Conservation (phyloP, 1,284 basidiomycete genomes). For the Ceratobasidium papillatum region DNA sequence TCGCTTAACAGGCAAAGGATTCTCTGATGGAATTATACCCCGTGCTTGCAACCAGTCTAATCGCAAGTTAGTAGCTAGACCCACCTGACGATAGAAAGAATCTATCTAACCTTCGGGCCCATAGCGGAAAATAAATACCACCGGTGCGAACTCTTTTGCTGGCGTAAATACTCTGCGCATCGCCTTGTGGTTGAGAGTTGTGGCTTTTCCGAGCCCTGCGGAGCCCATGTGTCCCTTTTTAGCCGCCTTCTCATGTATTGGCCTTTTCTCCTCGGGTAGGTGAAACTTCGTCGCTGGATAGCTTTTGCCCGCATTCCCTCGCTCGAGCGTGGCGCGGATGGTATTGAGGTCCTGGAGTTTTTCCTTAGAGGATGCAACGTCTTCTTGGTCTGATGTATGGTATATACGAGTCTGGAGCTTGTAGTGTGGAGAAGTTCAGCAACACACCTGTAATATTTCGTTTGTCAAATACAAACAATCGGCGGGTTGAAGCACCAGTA, state of each 20-base stretch:
- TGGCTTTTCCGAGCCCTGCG: neutral
- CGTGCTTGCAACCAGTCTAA: neutral
- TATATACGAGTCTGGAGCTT: neutral
- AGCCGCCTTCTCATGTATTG: neutral
- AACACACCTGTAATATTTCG: neutral
- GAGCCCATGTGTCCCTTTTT: conserved; percentile 7
- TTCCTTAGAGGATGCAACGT: neutral
- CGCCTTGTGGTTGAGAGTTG: neutral
- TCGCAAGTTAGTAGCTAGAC: neutral
- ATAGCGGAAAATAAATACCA: conserved; percentile 6
- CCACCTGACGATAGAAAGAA: neutral
- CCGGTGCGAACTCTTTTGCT: neutral
- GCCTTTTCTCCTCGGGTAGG: neutral
- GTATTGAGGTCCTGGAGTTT: conserved; percentile 1
- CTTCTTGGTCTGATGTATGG: neutral
- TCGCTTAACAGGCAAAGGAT: neutral
- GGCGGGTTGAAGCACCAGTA: neutral
- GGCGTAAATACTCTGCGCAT: neutral
- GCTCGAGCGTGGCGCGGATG: neutral
- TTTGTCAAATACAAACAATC: conserved; percentile 5
- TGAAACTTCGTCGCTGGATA: neutral
- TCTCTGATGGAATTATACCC: neutral
- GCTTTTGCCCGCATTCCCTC: neutral
- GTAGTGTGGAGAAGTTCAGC: neutral
- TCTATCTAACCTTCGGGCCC: neutral